A percentile compares a stretch with the other conserved stretches of the same genome.
These are phyloP conservation scores for Emericellopsis cladophorae DNA, from an alignment of 2,329 filamentous ascomycete genomes.

Conservation along the genomic window DNA sequence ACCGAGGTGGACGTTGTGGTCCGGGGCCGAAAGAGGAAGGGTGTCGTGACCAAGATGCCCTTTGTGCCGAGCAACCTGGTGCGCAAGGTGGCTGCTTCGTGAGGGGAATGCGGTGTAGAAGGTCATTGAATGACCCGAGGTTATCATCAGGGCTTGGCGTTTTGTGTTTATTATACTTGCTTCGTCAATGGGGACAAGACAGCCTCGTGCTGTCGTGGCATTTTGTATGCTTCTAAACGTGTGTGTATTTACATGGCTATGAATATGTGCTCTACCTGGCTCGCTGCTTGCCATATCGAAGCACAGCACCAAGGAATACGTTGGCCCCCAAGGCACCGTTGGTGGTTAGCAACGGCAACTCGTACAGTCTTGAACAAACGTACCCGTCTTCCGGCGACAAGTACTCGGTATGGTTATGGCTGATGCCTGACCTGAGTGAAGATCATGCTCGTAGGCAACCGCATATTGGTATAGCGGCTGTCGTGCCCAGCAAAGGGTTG, in stretches of 20 bases:
- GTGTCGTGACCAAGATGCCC: constrained; percentile 75
- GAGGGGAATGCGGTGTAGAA: no score
- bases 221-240: no score
- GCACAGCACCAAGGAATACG: constrained; percentile 11
- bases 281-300: constrained; percentile 6
- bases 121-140: no score
- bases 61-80: constrained; percentile 57
- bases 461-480: constrained; percentile 15
- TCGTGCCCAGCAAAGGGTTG: constrained; percentile 37
- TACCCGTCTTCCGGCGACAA: constrained; percentile 15
- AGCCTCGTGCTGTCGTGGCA: no score
- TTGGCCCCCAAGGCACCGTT: constrained; percentile 11
- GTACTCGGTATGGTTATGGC: constrained; percentile 13
- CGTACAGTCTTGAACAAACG: neutral
- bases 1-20: constrained; percentile 71
- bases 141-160: no score
- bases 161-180: no score
- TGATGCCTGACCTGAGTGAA: constrained; percentile 18
- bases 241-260: neutral
- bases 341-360: neutral
- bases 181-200: no score
- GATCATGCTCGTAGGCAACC: constrained; percentile 18
- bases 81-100: constrained; percentile 3
- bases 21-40: constrained; percentile 63
- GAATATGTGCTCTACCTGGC: neutral